Conservation (phyloP, 192 early-diverging fungal genomes). For the Spizellomyces punctatus region DNA sequence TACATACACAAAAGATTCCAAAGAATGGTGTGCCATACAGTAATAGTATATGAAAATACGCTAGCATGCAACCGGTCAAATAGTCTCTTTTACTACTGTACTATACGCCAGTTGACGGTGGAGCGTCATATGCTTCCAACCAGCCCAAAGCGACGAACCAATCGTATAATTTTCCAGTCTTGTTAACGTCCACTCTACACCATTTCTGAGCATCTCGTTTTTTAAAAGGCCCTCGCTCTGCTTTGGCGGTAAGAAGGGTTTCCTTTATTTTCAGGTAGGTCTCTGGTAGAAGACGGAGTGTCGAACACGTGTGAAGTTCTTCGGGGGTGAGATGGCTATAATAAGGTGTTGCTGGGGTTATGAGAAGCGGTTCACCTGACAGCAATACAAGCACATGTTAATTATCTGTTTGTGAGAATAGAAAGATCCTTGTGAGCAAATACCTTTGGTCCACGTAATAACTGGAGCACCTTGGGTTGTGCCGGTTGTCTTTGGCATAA, state of each 20-base stretch:
- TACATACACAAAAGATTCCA: too few species aligned
- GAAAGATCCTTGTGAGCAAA: background rate
- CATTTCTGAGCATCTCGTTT: constrained; percentile 92
- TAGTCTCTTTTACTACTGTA: too few species aligned
- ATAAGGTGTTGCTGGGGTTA: constrained; percentile 27
- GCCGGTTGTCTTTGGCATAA: background rate
- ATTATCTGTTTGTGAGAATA: background rate
- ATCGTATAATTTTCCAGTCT: constrained; percentile 77
- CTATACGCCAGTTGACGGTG: too few species aligned
- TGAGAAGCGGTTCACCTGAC: constrained; percentile 33
- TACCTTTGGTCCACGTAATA: constrained; percentile 53
- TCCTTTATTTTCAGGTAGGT: constrained; percentile 84
- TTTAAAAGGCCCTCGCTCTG: constrained; percentile 64
- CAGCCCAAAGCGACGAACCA: constrained; percentile 87
- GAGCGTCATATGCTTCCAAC: constrained; percentile 45
- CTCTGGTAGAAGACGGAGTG: constrained; percentile 78
- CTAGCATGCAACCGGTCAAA: too few species aligned
- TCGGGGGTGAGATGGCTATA: constrained; percentile 60
- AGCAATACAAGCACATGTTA: background rate
- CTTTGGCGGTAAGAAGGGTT: constrained; percentile 69
- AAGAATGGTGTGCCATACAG: too few species aligned
- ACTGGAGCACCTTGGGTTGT: constrained; percentile 29
- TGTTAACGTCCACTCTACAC: constrained; percentile 93
- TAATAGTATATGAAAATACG: too few species aligned
- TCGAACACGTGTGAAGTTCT: constrained; percentile 74